These are phyloP conservation scores for Rehmannia glutinosa DNA, from an alignment of 257 asterid species.

Conservation along the genomic window DNA sequence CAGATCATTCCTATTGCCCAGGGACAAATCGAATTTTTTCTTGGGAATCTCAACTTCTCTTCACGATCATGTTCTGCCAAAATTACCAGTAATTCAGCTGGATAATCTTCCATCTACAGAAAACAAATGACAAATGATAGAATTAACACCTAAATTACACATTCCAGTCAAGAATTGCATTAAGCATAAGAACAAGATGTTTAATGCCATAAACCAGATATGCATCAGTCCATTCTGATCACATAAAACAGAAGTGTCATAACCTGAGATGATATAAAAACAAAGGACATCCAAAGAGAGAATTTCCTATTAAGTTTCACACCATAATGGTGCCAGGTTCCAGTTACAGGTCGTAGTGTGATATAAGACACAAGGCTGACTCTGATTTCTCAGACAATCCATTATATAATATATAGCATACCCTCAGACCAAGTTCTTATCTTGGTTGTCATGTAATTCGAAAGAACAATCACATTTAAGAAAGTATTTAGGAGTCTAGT, in stretches of 20 bases:
- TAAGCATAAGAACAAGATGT: not conserved
- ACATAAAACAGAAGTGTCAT: not conserved
- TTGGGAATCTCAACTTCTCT: slow-evolving; percentile 38
- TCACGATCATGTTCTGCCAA: slow-evolving; percentile 38
- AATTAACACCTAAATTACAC: slow-evolving; percentile 25
- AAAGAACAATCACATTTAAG: not conserved
- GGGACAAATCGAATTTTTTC: slow-evolving; percentile 32
- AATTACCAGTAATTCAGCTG: slow-evolving; percentile 55
- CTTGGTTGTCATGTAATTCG: not conserved
- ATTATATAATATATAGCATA: not conserved
- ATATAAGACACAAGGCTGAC: not conserved
- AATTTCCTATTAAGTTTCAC: not conserved
- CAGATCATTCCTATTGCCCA: slow-evolving; percentile 31
- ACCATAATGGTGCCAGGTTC: not conserved
- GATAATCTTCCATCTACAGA: slow-evolving; percentile 75
- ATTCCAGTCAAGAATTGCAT: slow-evolving; percentile 7
- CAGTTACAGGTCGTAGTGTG: not conserved
- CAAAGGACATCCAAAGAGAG: not conserved
- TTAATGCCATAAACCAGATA: not conserved
- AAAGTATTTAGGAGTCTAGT: not conserved
- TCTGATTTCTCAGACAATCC: slow-evolving; percentile 1
- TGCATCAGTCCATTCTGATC: slow-evolving; percentile 7
- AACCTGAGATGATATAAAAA: not conserved
- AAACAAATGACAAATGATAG: slow-evolving; percentile 17
- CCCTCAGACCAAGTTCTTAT: not conserved